Evolutionary conservation across 306 rosid species (phyloP), one percentile per base, ranked within the genome.

Genomic region (Medicago lupulina): DNA sequence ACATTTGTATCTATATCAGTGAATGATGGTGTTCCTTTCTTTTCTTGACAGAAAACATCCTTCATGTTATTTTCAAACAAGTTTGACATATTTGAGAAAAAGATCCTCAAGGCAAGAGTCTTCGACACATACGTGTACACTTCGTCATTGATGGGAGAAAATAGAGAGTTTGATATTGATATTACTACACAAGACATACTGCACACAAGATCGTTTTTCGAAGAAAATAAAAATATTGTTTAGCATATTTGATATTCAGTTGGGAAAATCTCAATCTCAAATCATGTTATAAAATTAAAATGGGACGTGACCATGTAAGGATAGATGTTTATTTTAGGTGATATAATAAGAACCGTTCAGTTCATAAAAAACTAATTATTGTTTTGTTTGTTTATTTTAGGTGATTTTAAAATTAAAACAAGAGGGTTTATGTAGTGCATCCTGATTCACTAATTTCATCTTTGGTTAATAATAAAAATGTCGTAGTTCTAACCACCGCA

Each of bases 61-160:
- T 92, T 96, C 97, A 89, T 96, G 99, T 86, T 96, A 80, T 96
- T 96, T 78, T 84, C 92, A 43, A 96, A 96, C 90, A 96, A 96
- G 89, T 96, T 96, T 18, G 98, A 96, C 78, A 88, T 96, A 83
- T 92, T 96, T 14, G 99, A 96, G 92, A 90, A 90, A 89, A 96
- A 96, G 88, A 88, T 87, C 81, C 83, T 92, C 49, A 81, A 89
- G 3, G 99, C 90, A 92, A 88, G 95, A 55, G 67, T 62, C 54
- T 53, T 73, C 75, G 4, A 28, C 18, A 8, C 38, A 34, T 34
- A 70, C 57, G 25, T 63, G 55, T 65, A 49, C 64, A 6, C 73
- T 74, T 70, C 9, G 23, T 46, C 75, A 66, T 80, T 69, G 36
- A 15, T 73, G 31, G 21, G 63, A 83, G 65, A 61, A 21, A 21